Evolutionary conservation across 2,329 filamentous ascomycete species (phyloP).

Genomic region (Teratosphaeria zuluensis): DNA sequence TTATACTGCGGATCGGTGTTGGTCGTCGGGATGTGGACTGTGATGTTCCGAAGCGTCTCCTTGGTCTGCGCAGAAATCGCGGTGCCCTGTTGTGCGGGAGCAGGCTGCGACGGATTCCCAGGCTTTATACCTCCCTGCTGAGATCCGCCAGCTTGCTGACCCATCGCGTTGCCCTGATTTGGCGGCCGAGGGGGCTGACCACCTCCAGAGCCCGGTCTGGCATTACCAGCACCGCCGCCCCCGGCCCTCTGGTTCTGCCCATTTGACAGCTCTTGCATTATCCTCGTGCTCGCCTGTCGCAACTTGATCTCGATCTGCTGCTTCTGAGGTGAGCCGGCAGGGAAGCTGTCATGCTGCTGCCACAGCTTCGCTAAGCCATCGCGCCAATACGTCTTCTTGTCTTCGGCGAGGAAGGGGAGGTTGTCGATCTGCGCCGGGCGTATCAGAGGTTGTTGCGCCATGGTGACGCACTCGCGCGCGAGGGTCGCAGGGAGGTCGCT

Average conservation of each 20-base stretch:
- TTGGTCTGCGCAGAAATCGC: not conserved
- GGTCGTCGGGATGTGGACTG: not conserved
- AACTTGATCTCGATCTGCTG: constrained; percentile 45
- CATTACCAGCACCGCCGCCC: constrained; percentile 3
- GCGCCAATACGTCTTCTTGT: constrained; percentile 48
- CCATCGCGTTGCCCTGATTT: constrained; percentile 2
- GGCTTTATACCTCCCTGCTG: not conserved
- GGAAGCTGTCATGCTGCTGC: constrained; percentile 41
- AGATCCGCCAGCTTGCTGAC: not conserved
- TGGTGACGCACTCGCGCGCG: not conserved
- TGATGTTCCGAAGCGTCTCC: not conserved
- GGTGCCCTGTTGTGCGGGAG: not conserved
- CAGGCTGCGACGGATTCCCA: not conserved
- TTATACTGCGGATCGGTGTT: constrained; percentile 1
- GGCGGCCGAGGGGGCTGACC: constrained; percentile 8
- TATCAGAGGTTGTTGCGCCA: constrained; percentile 25
- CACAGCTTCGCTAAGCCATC: constrained; percentile 45
- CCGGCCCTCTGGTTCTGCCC: constrained; percentile 12
- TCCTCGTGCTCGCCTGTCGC: constrained; percentile 34
- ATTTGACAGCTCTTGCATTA: constrained; percentile 29
- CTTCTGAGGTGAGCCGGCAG: constrained; percentile 39
- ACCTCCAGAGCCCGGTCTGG: constrained; percentile 11
- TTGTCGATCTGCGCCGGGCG: constrained; percentile 44
- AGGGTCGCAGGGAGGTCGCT: not conserved
- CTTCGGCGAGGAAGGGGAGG: constrained; percentile 43